These are phyloP conservation scores for Myrica gale DNA, from an alignment of 306 rosid genomes.

Conservation along the genomic window DNA sequence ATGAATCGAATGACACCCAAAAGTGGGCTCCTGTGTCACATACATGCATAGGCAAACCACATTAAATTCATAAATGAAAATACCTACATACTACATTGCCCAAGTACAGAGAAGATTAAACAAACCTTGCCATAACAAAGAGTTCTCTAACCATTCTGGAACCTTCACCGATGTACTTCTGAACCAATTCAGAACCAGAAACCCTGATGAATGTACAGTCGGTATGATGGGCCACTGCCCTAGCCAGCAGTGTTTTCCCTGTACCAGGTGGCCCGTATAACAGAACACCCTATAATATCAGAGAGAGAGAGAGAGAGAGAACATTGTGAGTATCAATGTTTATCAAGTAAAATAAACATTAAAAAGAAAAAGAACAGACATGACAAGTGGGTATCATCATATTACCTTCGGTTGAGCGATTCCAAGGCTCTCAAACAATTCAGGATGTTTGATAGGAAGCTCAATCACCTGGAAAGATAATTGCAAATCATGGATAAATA, in stretches of 20 bases:
- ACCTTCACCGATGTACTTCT: constrained; percentile 99
- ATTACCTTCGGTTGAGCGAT: constrained; percentile 99
- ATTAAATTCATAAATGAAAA: not conserved
- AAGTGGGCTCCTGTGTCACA: not conserved
- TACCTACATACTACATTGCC: not conserved
- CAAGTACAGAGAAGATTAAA: constrained; percentile 18
- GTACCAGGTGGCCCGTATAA: constrained; percentile 99
- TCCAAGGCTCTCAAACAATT: constrained; percentile 98
- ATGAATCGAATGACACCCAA: not conserved
- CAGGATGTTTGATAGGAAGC: constrained; percentile 97
- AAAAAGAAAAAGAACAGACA: not conserved
- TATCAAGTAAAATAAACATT: not conserved
- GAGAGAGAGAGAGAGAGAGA: not conserved
- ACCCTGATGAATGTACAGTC: constrained; percentile 99
- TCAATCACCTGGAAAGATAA: constrained; percentile 75
- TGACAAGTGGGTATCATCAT: not conserved
- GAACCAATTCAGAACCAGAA: constrained; percentile 96
- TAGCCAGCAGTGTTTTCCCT: constrained; percentile 93
- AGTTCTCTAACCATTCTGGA: constrained; percentile 99
- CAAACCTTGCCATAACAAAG: constrained; percentile 98
- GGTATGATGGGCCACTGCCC: constrained; percentile 99
- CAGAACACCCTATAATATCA: constrained; percentile 66
- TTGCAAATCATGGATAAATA: constrained; percentile 12
- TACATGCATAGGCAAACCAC: not conserved
- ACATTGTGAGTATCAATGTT: not conserved